Percentiles rank a stretch among this genome's conserved stretches.
Conservation (phyloP, 2,329 filamentous ascomycete species). For the Grosmannia huntii region DNA sequence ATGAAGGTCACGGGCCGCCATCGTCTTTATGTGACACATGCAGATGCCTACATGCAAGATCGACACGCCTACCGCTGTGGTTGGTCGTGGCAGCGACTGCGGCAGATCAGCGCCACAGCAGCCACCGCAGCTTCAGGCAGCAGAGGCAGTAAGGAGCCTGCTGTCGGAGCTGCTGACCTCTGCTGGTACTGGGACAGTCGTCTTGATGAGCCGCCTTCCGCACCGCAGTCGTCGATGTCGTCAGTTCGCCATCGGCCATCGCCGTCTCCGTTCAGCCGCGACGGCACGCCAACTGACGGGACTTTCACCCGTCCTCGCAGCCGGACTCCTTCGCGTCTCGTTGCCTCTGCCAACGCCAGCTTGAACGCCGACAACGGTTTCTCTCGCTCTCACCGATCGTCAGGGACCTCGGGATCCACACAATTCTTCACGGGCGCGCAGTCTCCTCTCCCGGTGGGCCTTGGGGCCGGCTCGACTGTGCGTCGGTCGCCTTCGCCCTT, state of each 20-base stretch:
- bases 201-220: constrained; percentile 42
- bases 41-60: constrained; percentile 61
- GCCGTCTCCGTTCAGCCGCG: constrained; percentile 5
- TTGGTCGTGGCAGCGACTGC: constrained; percentile 62
- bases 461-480: background rate
- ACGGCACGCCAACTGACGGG: background rate
- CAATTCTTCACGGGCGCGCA: constrained; percentile 24
- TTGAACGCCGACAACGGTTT: background rate
- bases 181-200: constrained; percentile 57
- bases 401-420: constrained; percentile 18
- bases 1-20: constrained; percentile 55
- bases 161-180: constrained; percentile 29
- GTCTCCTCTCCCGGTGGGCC: constrained; percentile 20
- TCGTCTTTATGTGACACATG: constrained; percentile 63
- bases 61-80: constrained; percentile 34
- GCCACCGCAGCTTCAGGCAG: background rate
- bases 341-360: background rate
- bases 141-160: background rate
- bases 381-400: constrained; percentile 1
- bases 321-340: constrained; percentile 5
- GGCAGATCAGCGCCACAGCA: constrained; percentile 32
- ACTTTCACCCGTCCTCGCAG: background rate
- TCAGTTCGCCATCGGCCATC: background rate
- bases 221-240: constrained; percentile 8
- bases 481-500: constrained; percentile 11